Percentiles rank a stretch among this genome's conserved stretches.
phyloP scores from a whole-genome alignment of 1,284 basidiomycete species.

The Ganoderma lucidum region DNA sequence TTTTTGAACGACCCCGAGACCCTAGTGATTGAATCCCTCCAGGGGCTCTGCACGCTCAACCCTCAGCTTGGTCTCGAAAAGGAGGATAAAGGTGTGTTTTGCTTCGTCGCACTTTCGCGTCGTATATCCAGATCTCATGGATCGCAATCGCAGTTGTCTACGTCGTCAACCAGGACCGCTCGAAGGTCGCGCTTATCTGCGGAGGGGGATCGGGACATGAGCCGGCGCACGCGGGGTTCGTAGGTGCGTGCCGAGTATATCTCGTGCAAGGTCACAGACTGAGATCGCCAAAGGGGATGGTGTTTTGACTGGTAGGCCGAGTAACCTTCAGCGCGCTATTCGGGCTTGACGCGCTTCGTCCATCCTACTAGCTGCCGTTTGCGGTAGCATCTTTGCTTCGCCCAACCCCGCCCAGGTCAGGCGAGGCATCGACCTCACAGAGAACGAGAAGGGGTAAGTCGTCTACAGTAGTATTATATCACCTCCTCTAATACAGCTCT shows the following conservation, averaged over 20 bases:
- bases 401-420: conserved; percentile 87
- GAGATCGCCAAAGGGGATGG: conserved; percentile 63
- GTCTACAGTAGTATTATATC: not conserved
- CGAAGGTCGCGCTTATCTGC: conserved; percentile 84
- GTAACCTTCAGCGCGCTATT: conserved; percentile 1
- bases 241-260: conserved; percentile 54
- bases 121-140: not conserved
- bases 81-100: conserved; percentile 62
- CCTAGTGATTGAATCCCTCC: conserved; percentile 81
- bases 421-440: conserved; percentile 80
- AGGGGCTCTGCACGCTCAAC: conserved; percentile 77
- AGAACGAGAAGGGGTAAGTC: conserved; percentile 79
- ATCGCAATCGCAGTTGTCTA: conserved; percentile 58
- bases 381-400: conserved; percentile 89
- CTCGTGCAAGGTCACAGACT: not conserved
- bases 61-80: conserved; percentile 74
- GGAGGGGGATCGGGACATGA: conserved; percentile 95
- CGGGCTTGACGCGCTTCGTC: conserved; percentile 5
- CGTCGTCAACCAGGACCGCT: conserved; percentile 59
- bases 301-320: conserved; percentile 70
- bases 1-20: conserved; percentile 74
- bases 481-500: not conserved
- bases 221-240: conserved; percentile 86
- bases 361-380: conserved; percentile 74
- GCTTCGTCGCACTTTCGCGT: not conserved